Percentiles rank a stretch among this genome's conserved stretches.
phyloP scores from a whole-genome alignment of 164 flowering plant genomes.

The Vitis cinerea region DNA sequence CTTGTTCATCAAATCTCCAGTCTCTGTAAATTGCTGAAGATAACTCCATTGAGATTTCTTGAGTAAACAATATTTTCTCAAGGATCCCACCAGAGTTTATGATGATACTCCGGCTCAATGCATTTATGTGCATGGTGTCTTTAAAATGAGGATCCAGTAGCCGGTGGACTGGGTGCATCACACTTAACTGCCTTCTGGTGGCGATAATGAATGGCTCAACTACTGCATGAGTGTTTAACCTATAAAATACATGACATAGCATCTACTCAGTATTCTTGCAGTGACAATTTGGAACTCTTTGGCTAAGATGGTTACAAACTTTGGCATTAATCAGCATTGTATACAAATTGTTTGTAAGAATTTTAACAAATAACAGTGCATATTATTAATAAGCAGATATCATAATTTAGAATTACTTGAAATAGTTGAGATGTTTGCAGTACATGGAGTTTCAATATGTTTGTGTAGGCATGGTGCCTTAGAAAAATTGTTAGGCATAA shows the following conservation, averaged over 20 bases:
- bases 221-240: conserved; percentile 65
- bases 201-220: conserved; percentile 76
- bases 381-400: no score
- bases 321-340: no score
- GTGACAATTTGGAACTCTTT: no score
- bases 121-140: conserved; percentile 74
- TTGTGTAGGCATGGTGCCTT: neutral
- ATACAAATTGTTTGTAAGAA: no score
- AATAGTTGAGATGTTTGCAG: no score
- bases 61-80: conserved; percentile 47
- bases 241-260: conserved; percentile 10
- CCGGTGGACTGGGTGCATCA: conserved; percentile 65
- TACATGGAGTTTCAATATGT: no score
- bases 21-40: conserved; percentile 48
- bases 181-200: conserved; percentile 65
- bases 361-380: no score
- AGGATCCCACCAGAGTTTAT: conserved; percentile 56
- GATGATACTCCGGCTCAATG: conserved; percentile 48
- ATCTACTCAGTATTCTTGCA: neutral
- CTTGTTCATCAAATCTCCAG: conserved; percentile 67
- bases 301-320: no score
- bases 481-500: neutral
- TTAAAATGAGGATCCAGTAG: conserved; percentile 67
- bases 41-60: conserved; percentile 49
- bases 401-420: no score